phyloP scores from a whole-genome alignment of 371 early-diverging fungal genomes.

The Coemansia sp. region DNA sequence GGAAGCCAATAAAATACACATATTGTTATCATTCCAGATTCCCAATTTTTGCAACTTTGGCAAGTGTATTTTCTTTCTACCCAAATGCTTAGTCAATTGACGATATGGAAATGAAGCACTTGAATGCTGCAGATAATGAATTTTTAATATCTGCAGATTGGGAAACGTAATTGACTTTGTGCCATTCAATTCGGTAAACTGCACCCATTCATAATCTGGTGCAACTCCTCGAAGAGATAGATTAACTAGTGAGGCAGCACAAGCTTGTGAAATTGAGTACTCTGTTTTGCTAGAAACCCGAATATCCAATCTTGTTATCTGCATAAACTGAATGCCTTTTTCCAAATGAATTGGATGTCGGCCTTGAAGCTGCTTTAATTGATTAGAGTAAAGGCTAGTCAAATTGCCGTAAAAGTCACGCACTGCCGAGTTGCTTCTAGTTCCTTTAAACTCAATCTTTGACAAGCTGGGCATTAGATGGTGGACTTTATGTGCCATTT shows the following conservation, averaged over 20 bases:
- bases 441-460: slow-evolving; percentile 1
- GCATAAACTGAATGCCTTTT: not conserved
- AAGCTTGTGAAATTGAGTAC: not conserved
- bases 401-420: not conserved
- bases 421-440: not conserved
- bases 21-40: not conserved
- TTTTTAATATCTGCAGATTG: not conserved
- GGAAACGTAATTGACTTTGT: not conserved
- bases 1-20: not conserved
- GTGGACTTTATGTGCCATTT: not conserved
- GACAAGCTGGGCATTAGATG: not conserved
- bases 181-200: not conserved
- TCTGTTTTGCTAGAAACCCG: not conserved
- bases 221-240: not conserved
- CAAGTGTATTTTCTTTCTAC: not conserved
- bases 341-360: not conserved
- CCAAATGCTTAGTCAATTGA: not conserved
- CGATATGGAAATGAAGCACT: not conserved
- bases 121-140: not conserved
- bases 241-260: not conserved
- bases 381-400: not conserved
- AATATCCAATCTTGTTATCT: slow-evolving; percentile 2
- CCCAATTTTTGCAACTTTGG: slow-evolving; percentile 4
- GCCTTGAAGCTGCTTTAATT: not conserved
- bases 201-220: not conserved